Conservation (phyloP, 805 yeast genomes). For the Spencermartinsiella europaea region DNA sequence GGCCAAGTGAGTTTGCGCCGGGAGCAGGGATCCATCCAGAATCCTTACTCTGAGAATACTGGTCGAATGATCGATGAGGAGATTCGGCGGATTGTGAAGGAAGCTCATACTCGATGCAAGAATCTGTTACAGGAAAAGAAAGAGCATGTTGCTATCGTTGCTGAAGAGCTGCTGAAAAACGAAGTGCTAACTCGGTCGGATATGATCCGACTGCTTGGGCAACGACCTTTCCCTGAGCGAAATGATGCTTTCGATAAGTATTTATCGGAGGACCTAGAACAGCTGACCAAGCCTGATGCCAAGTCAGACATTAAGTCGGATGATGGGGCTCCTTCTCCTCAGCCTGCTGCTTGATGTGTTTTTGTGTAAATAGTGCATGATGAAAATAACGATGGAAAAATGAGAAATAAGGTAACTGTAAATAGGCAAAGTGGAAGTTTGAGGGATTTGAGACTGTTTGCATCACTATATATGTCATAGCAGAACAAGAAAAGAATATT, state of each 20-base stretch:
- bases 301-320: neutral
- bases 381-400: too few relatives aligned
- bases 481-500: too few relatives aligned
- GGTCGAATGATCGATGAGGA: conserved; percentile 77
- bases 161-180: conserved; percentile 76
- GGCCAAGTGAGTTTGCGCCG: conserved; percentile 81
- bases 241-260: conserved; percentile 82
- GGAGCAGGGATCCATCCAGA: conserved; percentile 61
- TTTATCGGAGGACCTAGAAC: conserved; percentile 13
- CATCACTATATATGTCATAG: too few relatives aligned
- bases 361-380: neutral
- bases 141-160: conserved; percentile 77
- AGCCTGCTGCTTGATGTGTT: neutral
- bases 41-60: conserved; percentile 87
- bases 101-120: conserved; percentile 68
- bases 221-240: conserved; percentile 84
- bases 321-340: neutral
- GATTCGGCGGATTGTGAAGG: conserved; percentile 69
- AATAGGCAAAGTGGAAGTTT: too few relatives aligned
- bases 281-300: neutral
- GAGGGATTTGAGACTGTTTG: too few relatives aligned
- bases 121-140: conserved; percentile 62
- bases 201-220: conserved; percentile 83
- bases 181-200: conserved; percentile 94
- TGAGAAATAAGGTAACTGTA: too few relatives aligned